Conservation (phyloP, 202 grass and related monocot genomes). For the Bolboschoenoplectus hybrid region DNA sequence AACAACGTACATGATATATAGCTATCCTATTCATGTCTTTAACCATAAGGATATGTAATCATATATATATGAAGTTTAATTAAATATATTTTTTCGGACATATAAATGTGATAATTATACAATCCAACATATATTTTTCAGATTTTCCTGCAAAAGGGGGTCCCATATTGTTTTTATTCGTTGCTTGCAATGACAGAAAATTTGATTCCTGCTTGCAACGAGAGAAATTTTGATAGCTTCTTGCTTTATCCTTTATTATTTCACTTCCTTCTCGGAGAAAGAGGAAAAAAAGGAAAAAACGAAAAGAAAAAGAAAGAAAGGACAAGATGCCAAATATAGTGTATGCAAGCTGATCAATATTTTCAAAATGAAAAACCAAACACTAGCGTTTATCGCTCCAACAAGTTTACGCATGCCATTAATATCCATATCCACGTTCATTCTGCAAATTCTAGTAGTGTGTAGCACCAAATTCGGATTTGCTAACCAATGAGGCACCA, state of each 20-base stretch:
- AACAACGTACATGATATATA: too few relatives aligned
- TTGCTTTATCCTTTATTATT: constrained; percentile 11
- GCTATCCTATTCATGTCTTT: too few relatives aligned
- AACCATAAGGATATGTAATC: not conserved
- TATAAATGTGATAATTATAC: not conserved
- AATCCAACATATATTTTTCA: not conserved
- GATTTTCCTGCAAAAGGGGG: too few relatives aligned
- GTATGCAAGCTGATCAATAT: too few relatives aligned
- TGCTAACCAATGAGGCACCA: too few relatives aligned
- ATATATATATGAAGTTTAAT: not conserved
- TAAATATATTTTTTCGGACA: not conserved
- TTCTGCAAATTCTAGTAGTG: too few relatives aligned
- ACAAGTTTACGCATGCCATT: too few relatives aligned
- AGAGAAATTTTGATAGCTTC: too few relatives aligned
- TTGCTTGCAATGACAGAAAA: not conserved
- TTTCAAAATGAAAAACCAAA: too few relatives aligned
- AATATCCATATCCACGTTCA: too few relatives aligned
- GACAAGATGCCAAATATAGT: not conserved
- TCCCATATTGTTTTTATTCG: not conserved
- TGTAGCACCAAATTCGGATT: too few relatives aligned
- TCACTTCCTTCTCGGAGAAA: not conserved
- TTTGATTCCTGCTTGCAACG: not conserved
- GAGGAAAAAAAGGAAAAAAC: not conserved
- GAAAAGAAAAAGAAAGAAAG: not conserved
- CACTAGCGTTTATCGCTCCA: too few relatives aligned